Base-by-base conservation (phyloP, 2,329 filamentous ascomycete genomes). In the Arthrobotrys sinensis region DNA sequence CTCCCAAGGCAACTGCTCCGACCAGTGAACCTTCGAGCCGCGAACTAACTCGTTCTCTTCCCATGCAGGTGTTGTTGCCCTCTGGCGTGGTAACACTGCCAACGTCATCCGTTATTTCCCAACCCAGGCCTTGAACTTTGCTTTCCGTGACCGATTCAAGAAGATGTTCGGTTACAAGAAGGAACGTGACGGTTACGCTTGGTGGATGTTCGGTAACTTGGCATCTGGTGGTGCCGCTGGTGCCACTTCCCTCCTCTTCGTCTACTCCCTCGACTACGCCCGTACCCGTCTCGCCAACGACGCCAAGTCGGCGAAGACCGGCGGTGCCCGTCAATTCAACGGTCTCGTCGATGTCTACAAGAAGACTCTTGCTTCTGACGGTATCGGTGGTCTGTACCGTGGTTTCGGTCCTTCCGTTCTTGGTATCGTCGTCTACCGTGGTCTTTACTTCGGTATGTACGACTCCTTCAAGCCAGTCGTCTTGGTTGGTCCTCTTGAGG, bases 61-160 rank as follows among this genome's bases (percentile, higher is more conserved):
- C 36, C 19, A 28, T 63, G 48, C 57, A 81, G 81, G 81, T 63
- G 88, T 96, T 84, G 91, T 96, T 87, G 91, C 95, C 82, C 90
- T 99, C 85, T 99, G 96, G 96, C 91, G 96, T 91, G 96, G 96
- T 88, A 99, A 99, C 93, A 99, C 96, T 86, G 96, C 96, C 93
- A 99, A 99, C 92, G 96, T 99, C 88, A 97, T 99, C 91, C 96
- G 96, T 92, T 99, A 99, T 90, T 99, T 99, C 93, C 96, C 96
- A 84, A 99, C 96, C 87, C 96, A 99, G 91, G 96, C 96, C 85
- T 90, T 99, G 87, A 99, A 99, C 94, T 99, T 99, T 86, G 96
- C 96, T 87, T 99, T 99, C 96, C 96, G 96, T 88, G 96, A 99
- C 88, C 97, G 96, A 91, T 99, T 97, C 94, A 99, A 99, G 94